Evolutionary conservation across 2,329 filamentous ascomycete species (phyloP).

Genomic region (Cercospora nicotianae): DNA sequence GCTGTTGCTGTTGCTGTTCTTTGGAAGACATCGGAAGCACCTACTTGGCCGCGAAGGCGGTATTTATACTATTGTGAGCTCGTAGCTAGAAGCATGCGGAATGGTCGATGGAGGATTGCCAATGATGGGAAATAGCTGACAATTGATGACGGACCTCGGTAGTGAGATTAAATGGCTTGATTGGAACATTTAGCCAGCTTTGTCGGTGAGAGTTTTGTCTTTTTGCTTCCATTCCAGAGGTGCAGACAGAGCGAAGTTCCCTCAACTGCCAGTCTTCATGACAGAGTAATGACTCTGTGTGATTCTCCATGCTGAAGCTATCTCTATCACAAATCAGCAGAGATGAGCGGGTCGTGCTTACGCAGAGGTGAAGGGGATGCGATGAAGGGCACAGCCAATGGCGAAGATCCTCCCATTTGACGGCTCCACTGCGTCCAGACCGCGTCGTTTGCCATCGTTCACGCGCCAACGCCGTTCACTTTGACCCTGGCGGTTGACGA

Average conservation of each 20-base stretch:
- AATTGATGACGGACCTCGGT: slow-evolving; percentile 7
- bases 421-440: neutral
- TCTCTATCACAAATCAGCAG: neutral
- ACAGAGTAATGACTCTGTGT: neutral
- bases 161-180: neutral
- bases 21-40: slow-evolving; percentile 30
- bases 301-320: neutral
- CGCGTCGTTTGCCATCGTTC: neutral
- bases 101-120: slow-evolving; percentile 10
- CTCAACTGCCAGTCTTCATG: neutral
- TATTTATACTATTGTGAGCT: slow-evolving; percentile 25
- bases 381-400: neutral
- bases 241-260: neutral
- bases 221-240: neutral
- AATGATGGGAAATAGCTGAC: slow-evolving; percentile 18
- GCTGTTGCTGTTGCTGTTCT: slow-evolving; percentile 17
- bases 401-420: neutral
- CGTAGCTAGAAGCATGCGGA: slow-evolving; percentile 17
- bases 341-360: neutral
- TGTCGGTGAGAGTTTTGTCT: neutral
- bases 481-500: neutral
- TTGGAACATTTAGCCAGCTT: neutral
- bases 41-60: slow-evolving; percentile 3
- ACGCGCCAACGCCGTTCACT: neutral
- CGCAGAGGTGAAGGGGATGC: neutral